Percentiles rank a stretch among this genome's conserved stretches.
Evolutionary conservation across 2,329 filamentous ascomycete genomes (phyloP).

Genomic region (Salinomyces thailandicus): DNA sequence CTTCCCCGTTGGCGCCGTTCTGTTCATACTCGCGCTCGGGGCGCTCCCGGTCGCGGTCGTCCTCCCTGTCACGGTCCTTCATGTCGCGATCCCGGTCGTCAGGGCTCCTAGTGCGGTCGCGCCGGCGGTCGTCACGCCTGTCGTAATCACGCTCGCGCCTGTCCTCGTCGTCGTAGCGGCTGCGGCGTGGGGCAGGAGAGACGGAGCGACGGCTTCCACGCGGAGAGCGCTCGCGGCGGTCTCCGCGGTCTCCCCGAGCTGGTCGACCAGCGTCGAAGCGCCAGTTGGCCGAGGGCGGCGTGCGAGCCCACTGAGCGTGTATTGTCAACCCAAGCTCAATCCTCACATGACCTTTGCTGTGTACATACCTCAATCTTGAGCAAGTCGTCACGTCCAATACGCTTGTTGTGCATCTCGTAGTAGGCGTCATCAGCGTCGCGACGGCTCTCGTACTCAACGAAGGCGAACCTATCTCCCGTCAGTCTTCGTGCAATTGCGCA

Average conservation of each 20-base stretch:
- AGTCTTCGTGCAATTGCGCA: background rate
- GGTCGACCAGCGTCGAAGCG: constrained; percentile 87
- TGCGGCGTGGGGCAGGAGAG: constrained; percentile 46
- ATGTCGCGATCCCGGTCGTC: constrained; percentile 54
- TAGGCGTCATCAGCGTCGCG: constrained; percentile 98
- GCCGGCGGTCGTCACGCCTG: constrained; percentile 53
- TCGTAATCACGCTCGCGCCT: constrained; percentile 64
- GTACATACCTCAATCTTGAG: constrained; percentile 89
- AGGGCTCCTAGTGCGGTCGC: constrained; percentile 59
- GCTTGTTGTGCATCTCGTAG: constrained; percentile 99
- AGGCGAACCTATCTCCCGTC: constrained; percentile 60
- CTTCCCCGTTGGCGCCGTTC: constrained; percentile 57
- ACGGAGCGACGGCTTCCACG: constrained; percentile 47
- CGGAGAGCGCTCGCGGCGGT: constrained; percentile 56
- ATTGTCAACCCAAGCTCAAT: constrained; percentile 1
- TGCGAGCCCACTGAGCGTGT: constrained; percentile 99
- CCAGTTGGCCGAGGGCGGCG: constrained; percentile 95
- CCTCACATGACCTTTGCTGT: background rate
- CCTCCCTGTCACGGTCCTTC: constrained; percentile 35
- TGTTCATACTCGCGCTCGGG: constrained; percentile 33
- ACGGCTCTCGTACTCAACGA: constrained; percentile 97
- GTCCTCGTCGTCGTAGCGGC: constrained; percentile 42
- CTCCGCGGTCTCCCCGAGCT: constrained; percentile 43
- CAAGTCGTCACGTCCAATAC: constrained; percentile 86
- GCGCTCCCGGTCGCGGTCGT: constrained; percentile 63